Evolutionary conservation across 768 basidiomycete genomes (phyloP), one percentile per base, ranked within the genome.

Genomic region (Lentinula aciculospora): DNA sequence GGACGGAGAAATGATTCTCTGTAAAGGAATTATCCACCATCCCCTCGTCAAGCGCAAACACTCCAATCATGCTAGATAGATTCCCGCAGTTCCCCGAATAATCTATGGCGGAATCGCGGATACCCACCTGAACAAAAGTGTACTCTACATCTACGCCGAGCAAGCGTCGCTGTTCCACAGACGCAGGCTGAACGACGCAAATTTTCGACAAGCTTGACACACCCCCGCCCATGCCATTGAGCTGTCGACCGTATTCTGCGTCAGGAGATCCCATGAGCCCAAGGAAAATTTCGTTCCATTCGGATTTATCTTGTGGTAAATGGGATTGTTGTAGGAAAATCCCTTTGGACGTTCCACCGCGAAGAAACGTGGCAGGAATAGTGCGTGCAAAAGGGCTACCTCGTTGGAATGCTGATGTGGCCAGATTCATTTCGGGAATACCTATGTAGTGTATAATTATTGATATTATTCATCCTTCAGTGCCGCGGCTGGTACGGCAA

Each of bases 201-300:
- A 90, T 80, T 66, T 92, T 92, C 34, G 86, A 88, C 5, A 89
- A 76, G 57, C 85, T 88, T 15, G 85, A 86, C 8, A 88, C 71
- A 3, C 89, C 89, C 5, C 89, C 88, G 8, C 89, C 89, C 86
- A 91, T 88, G 10, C 89, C 89, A 62, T 92, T 84, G 13, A 91
- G 74, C 68, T 92, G 89, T 15, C 87, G 74, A 1, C 81, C 81
- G 62, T 88, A 72, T 56, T 78, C 72, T 2, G 83, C 76, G 64
- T 92, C 89, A 0, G 89, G 89, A 3, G 88, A 89, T n/a, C 89
- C 89, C 88, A 91, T 90, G 13, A 89, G 79, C 0, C 84, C 80
- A 8, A 85, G 76, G 62, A 90, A 86, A 48, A 89, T 82, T 31
- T 72, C 71, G 15, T 72, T 68, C 88, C 86, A 89, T 66, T 79